Evolutionary conservation across 306 rosid species (phyloP).

Genomic region (barrel medic (Medicago truncatula)): MtrunA17r5.0-ANR NC_053042.1:45366501-45367000

Average conservation of each 20-base stretch:
- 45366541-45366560: no score
- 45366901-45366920: constrained; percentile 43
- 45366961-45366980: constrained; percentile 80
- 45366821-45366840: constrained; percentile 30
- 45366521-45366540: no score
- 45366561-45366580: no score
- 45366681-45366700: constrained; percentile 14
- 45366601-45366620: background rate
- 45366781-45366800: constrained; percentile 36
- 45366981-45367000: constrained; percentile 80
- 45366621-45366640: background rate
- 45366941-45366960: constrained; percentile 94
- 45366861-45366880: constrained; percentile 31
- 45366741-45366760: constrained; percentile 13
- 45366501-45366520: no score
- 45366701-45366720: constrained; percentile 29
- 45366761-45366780: constrained; percentile 37
- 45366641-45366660: background rate
- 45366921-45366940: constrained; percentile 84
- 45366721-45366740: constrained; percentile 32
- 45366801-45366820: constrained; percentile 18
- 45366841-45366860: constrained; percentile 26
- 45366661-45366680: background rate
- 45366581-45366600: background rate
- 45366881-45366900: constrained; percentile 57